These are phyloP conservation scores for Suhomyces chickasaworum DNA, from an alignment of 1,139 yeast species.

Conservation along the genomic window DNA sequence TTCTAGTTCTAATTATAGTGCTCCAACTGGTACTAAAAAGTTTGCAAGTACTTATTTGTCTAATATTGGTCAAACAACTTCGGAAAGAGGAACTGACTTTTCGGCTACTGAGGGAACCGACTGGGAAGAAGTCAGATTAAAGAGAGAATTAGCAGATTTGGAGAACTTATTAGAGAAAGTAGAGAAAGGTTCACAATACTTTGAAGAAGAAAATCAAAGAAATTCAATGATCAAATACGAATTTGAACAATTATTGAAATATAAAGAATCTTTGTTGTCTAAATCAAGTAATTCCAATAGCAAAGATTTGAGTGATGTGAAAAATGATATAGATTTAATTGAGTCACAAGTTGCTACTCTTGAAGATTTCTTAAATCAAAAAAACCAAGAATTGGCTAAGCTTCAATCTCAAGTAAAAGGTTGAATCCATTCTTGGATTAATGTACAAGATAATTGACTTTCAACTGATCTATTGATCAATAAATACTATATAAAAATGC, in stretches of 20 bases:
- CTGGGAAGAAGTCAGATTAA: conserved; percentile 87
- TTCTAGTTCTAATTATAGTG: conserved; percentile 21
- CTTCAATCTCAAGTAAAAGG: conserved; percentile 31
- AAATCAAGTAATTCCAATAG: conserved; percentile 14
- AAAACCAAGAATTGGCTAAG: conserved; percentile 51
- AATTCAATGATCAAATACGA: conserved; percentile 60
- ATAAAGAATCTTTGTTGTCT: conserved; percentile 39
- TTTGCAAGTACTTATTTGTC: conserved; percentile 45
- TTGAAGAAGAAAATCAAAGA: conserved; percentile 32
- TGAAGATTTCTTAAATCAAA: conserved; percentile 55
- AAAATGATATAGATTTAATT: conserved; percentile 63
- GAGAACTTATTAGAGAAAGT: conserved; percentile 65
- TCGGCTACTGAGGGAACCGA: conserved; percentile 72
- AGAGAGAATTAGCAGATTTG: conserved; percentile 74
- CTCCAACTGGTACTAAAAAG: conserved; percentile 22
- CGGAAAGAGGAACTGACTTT: conserved; percentile 71
- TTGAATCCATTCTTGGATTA: conserved; percentile 1
- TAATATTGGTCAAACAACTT: conserved; percentile 47
- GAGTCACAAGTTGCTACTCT: conserved; percentile 65
- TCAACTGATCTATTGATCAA: conserved; percentile 10
- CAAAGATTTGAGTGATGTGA: conserved; percentile 43
- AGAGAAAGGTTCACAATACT: conserved; percentile 48
- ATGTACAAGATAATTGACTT: background rate
- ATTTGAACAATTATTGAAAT: conserved; percentile 76
- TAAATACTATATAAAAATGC: conserved; percentile 17